These are phyloP conservation scores for Monilinia vaccinii-corymbosi DNA, from an alignment of 2,329 filamentous ascomycete genomes.

Conservation along the genomic window DNA sequence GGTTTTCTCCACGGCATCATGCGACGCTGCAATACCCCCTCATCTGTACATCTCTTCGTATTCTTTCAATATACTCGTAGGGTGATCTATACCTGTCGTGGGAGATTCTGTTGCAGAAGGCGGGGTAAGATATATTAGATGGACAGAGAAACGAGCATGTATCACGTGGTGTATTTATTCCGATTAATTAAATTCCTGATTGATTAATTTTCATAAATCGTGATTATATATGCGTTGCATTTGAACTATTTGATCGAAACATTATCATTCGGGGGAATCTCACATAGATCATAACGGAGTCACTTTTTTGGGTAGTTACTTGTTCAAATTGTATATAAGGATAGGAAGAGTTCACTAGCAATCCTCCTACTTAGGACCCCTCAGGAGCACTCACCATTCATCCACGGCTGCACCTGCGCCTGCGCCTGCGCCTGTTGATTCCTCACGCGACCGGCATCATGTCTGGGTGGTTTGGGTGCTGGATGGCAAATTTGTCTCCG, in stretches of 20 bases:
- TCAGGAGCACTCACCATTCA: neutral
- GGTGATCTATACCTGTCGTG: neutral
- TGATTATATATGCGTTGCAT: too few relatives aligned
- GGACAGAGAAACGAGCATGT: too few relatives aligned
- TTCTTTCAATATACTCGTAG: neutral
- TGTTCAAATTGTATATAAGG: too few relatives aligned
- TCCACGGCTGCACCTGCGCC: too few relatives aligned
- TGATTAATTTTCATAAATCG: too few relatives aligned
- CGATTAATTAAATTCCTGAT: too few relatives aligned
- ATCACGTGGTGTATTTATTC: too few relatives aligned
- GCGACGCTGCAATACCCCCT: conserved; percentile 7
- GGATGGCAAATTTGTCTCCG: neutral
- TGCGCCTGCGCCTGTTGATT: neutral
- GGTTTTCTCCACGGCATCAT: neutral
- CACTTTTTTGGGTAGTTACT: too few relatives aligned
- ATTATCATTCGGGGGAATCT: too few relatives aligned
- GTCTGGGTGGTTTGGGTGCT: neutral
- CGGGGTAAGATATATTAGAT: conserved; percentile 4
- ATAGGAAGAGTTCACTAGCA: neutral
- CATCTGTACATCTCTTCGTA: neutral
- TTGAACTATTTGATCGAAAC: too few relatives aligned
- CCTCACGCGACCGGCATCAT: neutral
- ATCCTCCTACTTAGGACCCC: neutral
- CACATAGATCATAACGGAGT: too few relatives aligned
- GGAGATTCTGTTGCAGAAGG: neutral